A percentile compares a stretch with the other conserved stretches of the same genome.
Conservation (phyloP, 768 basidiomycete species). For the Leccinellum albellum region DNA sequence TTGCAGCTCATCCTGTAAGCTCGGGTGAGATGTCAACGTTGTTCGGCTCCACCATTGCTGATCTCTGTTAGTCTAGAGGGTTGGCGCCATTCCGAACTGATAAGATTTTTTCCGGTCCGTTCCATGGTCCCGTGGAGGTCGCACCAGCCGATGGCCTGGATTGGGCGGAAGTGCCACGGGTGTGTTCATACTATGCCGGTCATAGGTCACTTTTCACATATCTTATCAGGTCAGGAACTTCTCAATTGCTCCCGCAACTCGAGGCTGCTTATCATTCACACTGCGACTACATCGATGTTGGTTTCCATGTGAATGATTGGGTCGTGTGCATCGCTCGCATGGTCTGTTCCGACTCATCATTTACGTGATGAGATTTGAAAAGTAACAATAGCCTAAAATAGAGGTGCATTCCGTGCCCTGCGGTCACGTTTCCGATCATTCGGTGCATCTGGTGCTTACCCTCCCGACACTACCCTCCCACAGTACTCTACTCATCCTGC, state of each 20-base stretch:
- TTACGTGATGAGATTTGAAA: too few species aligned
- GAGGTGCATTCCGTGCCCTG: not conserved
- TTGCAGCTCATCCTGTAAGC: too few species aligned
- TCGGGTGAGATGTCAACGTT: not conserved
- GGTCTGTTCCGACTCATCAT: too few species aligned
- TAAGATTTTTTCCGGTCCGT: not conserved
- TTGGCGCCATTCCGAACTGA: not conserved
- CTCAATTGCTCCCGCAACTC: not conserved
- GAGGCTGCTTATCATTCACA: not conserved
- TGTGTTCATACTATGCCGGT: too few species aligned
- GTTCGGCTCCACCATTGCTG: not conserved
- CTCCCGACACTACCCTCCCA: not conserved
- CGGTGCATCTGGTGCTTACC: not conserved
- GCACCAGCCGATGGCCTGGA: not conserved
- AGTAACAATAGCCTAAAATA: not conserved
- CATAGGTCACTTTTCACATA: not conserved
- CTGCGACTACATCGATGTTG: too few species aligned
- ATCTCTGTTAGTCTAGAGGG: not conserved
- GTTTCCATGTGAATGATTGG: too few species aligned
- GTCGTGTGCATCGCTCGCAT: too few species aligned
- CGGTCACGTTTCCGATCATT: not conserved
- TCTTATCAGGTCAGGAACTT: not conserved
- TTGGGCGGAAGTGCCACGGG: not conserved
- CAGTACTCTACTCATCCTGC: not conserved
- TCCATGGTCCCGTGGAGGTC: not conserved